Evolutionary conservation across 192 early-diverging fungal species (phyloP).

Genomic region (Coemansia sp.): DNA sequence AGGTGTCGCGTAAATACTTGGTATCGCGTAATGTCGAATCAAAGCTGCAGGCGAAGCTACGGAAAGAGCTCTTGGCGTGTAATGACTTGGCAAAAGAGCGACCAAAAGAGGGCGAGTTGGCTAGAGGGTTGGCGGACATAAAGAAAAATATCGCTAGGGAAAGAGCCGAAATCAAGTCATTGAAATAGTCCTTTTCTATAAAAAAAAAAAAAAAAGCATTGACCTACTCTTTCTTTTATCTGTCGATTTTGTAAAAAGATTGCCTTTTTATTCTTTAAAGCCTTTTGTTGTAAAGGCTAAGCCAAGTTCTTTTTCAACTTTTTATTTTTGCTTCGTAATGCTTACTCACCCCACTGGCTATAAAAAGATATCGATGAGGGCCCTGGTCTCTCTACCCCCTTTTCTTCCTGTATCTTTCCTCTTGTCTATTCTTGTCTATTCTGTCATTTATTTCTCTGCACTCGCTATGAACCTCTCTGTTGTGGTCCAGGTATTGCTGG

Average conservation of each 20-base stretch:
- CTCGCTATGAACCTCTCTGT: neutral
- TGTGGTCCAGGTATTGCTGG: constrained; percentile 3
- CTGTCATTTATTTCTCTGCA: neutral
- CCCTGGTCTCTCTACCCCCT: neutral
- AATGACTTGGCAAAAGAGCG: neutral
- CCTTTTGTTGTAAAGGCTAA: neutral
- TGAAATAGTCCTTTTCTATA: neutral
- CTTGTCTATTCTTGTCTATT: neutral
- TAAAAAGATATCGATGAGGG: neutral
- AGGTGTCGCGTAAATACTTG: constrained; percentile 1
- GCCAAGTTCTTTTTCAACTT: neutral
- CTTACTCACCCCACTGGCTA: neutral
- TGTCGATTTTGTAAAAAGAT: no score
- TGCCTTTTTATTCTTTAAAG: no score
- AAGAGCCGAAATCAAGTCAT: neutral
- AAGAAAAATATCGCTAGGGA: neutral
- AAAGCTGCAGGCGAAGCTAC: constrained; percentile 11
- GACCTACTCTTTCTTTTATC: neutral
- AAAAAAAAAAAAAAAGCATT: neutral
- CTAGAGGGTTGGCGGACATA: neutral
- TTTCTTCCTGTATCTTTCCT: neutral
- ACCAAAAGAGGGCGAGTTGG: neutral
- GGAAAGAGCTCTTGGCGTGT: constrained; percentile 3
- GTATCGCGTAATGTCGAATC: neutral
- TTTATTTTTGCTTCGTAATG: neutral